phyloP scores from a whole-genome alignment of 2,329 filamentous ascomycete genomes.

The Colletotrichum cuscutae region DNA sequence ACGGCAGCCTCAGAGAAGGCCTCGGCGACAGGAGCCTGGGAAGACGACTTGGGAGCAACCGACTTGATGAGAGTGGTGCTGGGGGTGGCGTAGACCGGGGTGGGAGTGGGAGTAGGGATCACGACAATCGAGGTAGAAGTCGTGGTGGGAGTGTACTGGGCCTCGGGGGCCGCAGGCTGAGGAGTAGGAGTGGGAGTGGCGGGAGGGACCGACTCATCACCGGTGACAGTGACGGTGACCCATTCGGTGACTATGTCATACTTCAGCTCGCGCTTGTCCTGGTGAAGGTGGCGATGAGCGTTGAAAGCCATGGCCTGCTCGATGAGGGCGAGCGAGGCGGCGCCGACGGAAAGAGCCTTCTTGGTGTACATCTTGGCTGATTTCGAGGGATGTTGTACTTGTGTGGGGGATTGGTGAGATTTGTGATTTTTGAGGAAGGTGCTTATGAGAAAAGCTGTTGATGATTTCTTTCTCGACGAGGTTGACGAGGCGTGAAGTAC shows the following conservation, averaged over 20 bases:
- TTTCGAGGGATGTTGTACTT: slow-evolving; percentile 7
- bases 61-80: slow-evolving; percentile 38
- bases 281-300: slow-evolving; percentile 54
- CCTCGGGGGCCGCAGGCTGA: slow-evolving; percentile 10
- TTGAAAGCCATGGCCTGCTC: slow-evolving; percentile 55
- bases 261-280: slow-evolving; percentile 47
- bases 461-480: slow-evolving; percentile 14
- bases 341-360: slow-evolving; percentile 47
- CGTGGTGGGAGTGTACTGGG: slow-evolving; percentile 24
- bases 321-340: slow-evolving; percentile 56
- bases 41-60: slow-evolving; percentile 27
- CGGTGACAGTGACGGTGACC: slow-evolving; percentile 55
- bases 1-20: slow-evolving; percentile 1
- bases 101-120: slow-evolving; percentile 3
- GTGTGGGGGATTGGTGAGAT: slow-evolving; percentile 23
- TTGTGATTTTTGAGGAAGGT: slow-evolving; percentile 29
- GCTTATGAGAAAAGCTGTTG: slow-evolving; percentile 21
- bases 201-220: slow-evolving; percentile 38
- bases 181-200: slow-evolving; percentile 20
- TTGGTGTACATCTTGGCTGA: slow-evolving; percentile 54
- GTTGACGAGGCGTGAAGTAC: slow-evolving; percentile 10
- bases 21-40: slow-evolving; percentile 19
- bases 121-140: slow-evolving; percentile 31
- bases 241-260: slow-evolving; percentile 49
- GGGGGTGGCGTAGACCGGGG: slow-evolving; percentile 18